Evolutionary conservation across 805 yeast genomes (phyloP).

Genomic region (Hanseniaspora taiwanica): DNA sequence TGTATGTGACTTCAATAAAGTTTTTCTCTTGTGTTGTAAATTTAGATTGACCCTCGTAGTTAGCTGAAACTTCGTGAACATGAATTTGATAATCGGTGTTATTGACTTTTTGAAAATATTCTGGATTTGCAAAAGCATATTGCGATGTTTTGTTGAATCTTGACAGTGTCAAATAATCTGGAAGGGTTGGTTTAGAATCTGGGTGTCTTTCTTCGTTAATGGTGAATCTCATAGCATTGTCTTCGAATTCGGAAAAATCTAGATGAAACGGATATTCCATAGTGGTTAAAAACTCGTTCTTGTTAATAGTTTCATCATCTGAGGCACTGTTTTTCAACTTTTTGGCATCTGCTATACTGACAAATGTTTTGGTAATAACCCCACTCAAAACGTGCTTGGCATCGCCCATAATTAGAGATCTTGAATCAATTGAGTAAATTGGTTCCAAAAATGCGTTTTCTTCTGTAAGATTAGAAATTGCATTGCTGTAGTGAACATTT

Average conservation of each 20-base stretch:
- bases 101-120: conserved; percentile 2
- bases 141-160: conserved; percentile 48
- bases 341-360: conserved; percentile 2
- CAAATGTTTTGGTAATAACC: conserved; percentile 32
- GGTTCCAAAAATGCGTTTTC: conserved; percentile 22
- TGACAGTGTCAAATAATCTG: conserved; percentile 24
- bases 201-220: conserved; percentile 44
- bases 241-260: conserved; percentile 36
- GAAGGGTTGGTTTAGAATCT: conserved; percentile 12
- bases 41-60: too few species aligned
- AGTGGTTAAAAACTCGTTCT: conserved; percentile 22
- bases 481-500: conserved; percentile 35
- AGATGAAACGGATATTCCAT: conserved; percentile 44
- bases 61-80: conserved; percentile 6
- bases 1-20: conserved; percentile 26
- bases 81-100: conserved; percentile 11
- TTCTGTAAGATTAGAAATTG: conserved; percentile 30
- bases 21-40: not conserved
- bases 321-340: not conserved
- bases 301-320: not conserved
- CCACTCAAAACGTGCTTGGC: conserved; percentile 26
- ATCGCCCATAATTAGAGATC: not conserved
- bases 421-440: conserved; percentile 17
- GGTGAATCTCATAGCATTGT: conserved; percentile 41
- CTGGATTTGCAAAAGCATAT: conserved; percentile 38